Evolutionary conservation across 1,139 yeast species (phyloP).

Genomic region (Geotrichum macrosporum): DNA sequence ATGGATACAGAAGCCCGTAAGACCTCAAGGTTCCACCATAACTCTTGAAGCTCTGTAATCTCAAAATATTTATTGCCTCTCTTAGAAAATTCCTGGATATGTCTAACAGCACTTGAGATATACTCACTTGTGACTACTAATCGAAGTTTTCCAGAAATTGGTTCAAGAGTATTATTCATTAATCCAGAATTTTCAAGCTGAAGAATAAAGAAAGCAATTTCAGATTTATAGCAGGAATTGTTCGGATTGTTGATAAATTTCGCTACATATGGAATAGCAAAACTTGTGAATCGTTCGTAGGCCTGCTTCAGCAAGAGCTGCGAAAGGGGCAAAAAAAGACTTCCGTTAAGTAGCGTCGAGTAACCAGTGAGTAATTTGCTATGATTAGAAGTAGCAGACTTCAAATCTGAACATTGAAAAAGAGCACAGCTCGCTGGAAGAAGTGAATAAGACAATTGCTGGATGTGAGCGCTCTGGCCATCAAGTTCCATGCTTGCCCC

Average conservation of each 20-base stretch:
- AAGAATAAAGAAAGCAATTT: constrained; percentile 20
- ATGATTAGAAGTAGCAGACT: constrained; percentile 26
- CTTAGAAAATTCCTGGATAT: constrained; percentile 5
- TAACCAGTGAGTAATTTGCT: constrained; percentile 21
- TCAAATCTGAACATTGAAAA: constrained; percentile 29
- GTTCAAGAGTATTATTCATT: constrained; percentile 21
- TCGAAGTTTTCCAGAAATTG: constrained; percentile 19
- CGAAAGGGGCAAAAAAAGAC: constrained; percentile 39
- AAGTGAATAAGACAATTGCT: constrained; percentile 8
- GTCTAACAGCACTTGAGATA: constrained; percentile 6
- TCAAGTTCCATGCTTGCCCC: not conserved
- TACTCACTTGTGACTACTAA: constrained; percentile 3
- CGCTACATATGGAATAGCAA: constrained; percentile 26
- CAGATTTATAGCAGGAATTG: constrained; percentile 9
- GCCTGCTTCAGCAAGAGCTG: constrained; percentile 38
- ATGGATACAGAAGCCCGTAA: constrained; percentile 19
- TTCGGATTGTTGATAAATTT: constrained; percentile 20
- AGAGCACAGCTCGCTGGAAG: constrained; percentile 21
- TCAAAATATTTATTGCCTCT: not conserved
- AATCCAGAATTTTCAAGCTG: constrained; percentile 20
- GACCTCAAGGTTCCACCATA: constrained; percentile 26
- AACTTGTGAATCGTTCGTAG: constrained; percentile 26
- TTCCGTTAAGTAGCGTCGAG: constrained; percentile 17
- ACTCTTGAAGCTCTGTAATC: constrained; percentile 13
- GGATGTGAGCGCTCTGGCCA: not conserved